phyloP scores from a whole-genome alignment of 2,329 filamentous ascomycete genomes.

The Diaporthe longicolla region DNA sequence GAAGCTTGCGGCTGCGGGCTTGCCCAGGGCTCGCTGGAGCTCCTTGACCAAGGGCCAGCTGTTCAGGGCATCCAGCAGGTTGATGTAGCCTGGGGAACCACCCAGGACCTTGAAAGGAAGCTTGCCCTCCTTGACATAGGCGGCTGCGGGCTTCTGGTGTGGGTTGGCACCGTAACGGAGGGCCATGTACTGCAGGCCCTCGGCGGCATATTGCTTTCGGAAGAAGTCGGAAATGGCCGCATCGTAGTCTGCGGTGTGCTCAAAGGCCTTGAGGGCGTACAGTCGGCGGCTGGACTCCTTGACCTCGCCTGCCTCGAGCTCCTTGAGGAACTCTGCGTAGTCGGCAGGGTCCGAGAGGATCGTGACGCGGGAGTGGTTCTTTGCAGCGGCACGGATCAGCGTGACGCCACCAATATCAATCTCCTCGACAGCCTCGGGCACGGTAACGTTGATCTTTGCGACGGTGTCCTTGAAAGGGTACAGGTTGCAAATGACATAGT shows the following conservation, averaged over 20 bases:
- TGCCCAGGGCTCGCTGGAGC: too few relatives aligned
- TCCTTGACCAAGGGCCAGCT: too few relatives aligned
- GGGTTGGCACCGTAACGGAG: not conserved
- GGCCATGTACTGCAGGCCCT: not conserved
- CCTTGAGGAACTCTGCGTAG: constrained; percentile 93
- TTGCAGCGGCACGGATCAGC: constrained; percentile 93
- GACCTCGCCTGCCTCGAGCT: constrained; percentile 89
- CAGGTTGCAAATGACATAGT: constrained; percentile 97
- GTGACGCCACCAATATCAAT: constrained; percentile 99
- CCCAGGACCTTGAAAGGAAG: not conserved
- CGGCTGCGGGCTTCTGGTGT: not conserved
- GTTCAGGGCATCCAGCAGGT: not conserved
- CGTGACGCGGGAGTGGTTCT: constrained; percentile 96
- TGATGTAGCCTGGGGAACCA: not conserved
- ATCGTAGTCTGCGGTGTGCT: constrained; percentile 98
- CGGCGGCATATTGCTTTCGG: not conserved
- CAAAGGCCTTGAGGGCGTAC: constrained; percentile 97
- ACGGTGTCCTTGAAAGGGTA: constrained; percentile 99
- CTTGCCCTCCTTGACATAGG: not conserved
- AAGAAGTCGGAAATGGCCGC: not conserved
- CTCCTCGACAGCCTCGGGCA: constrained; percentile 97
- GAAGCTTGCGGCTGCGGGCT: too few relatives aligned
- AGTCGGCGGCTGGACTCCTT: constrained; percentile 86
- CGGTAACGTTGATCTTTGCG: constrained; percentile 95
- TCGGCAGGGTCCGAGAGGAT: constrained; percentile 95